Conservation (phyloP, 2,329 filamentous ascomycete species). For the Lanzia echinophila region DNA sequence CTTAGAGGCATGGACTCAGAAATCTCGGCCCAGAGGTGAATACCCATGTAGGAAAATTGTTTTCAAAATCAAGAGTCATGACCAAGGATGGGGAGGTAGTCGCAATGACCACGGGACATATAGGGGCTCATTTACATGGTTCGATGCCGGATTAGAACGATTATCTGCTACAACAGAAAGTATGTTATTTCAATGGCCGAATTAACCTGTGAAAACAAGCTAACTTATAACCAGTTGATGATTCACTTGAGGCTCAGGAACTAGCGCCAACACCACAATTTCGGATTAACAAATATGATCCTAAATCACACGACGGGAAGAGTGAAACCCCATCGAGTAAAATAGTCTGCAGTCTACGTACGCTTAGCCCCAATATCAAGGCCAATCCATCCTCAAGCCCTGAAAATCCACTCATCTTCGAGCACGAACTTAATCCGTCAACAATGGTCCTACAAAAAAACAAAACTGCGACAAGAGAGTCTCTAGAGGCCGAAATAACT, state of each 20-base stretch:
- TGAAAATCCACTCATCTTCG: constrained; percentile 20
- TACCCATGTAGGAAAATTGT: constrained; percentile 54
- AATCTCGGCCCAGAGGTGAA: constrained; percentile 19
- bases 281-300: neutral
- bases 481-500: constrained; percentile 40
- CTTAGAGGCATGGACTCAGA: constrained; percentile 15
- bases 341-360: constrained; percentile 32
- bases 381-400: neutral
- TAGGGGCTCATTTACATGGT: constrained; percentile 52
- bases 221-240: neutral
- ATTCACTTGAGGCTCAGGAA: neutral
- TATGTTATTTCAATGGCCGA: neutral
- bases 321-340: neutral
- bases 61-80: constrained; percentile 49
- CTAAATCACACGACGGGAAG: neutral
- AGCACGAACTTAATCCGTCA: constrained; percentile 35
- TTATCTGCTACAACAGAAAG: constrained; percentile 36
- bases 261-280: constrained; percentile 4
- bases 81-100: constrained; percentile 50
- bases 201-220: neutral
- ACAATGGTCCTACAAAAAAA: constrained; percentile 40
- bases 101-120: constrained; percentile 35
- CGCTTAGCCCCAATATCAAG: constrained; percentile 21
- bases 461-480: constrained; percentile 33
- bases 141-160: constrained; percentile 54